Conservation (phyloP, 139 green algal genomes). For the Micractinium conductrix region DNA sequence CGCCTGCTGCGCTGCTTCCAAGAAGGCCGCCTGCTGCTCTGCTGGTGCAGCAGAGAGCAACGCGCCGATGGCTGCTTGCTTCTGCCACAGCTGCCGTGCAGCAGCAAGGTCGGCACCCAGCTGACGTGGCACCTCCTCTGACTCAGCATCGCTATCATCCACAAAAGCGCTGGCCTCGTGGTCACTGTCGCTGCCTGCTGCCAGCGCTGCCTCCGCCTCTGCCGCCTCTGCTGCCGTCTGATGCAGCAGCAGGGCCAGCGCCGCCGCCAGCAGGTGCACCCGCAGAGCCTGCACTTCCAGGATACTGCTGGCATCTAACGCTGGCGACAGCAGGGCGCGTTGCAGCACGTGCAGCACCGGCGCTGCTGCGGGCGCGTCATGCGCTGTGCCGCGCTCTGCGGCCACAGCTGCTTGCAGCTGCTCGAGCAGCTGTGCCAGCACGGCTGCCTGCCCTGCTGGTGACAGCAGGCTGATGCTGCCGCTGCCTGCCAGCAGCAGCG, state of each 20-base stretch:
- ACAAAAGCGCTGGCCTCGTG: neutral
- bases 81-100: constrained; percentile 6
- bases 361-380: neutral
- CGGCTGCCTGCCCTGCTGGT: neutral
- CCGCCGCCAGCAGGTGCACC: constrained; percentile 13
- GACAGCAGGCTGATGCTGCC: constrained; percentile 15
- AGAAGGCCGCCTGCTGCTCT: neutral
- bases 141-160: constrained; percentile 12
- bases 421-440: neutral
- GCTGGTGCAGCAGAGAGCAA: constrained; percentile 5
- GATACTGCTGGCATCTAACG: neutral
- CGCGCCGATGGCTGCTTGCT: neutral
- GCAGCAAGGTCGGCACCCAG: neutral
- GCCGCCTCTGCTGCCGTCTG: neutral
- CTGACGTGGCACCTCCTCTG: neutral
- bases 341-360: constrained; percentile 12
- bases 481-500: constrained; percentile 12
- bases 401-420: neutral
- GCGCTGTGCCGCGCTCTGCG: neutral
- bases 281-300: neutral
- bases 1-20: neutral
- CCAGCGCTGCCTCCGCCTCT: neutral
- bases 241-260: constrained; percentile 12
- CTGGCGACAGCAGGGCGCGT: neutral
- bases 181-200: neutral